Conservation (phyloP, 1,284 basidiomycete species). For the Cystobasidiaceae sp. region DNA sequence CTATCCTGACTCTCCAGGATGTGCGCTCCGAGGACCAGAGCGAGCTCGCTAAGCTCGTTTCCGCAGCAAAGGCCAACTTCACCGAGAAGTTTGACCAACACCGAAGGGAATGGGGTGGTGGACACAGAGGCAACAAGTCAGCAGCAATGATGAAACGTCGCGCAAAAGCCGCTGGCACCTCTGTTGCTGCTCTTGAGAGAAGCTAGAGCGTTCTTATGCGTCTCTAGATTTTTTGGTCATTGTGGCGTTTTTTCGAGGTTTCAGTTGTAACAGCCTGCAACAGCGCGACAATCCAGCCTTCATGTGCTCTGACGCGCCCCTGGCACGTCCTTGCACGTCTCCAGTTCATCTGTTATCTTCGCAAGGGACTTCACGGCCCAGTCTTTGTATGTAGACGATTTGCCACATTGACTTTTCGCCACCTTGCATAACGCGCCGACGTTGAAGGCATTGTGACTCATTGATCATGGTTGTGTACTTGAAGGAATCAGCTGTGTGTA, state of each 20-base stretch:
- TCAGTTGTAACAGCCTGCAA: too few species aligned
- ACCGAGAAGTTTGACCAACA: slow-evolving; percentile 93
- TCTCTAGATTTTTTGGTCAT: neutral
- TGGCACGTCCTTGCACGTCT: too few species aligned
- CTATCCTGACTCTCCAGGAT: slow-evolving; percentile 84
- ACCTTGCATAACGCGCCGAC: too few species aligned
- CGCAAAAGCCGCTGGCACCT: slow-evolving; percentile 70
- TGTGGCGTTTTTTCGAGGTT: neutral
- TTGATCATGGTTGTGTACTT: too few species aligned
- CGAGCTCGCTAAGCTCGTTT: slow-evolving; percentile 86
- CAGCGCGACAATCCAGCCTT: too few species aligned
- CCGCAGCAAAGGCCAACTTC: slow-evolving; percentile 96
- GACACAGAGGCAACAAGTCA: slow-evolving; percentile 63
- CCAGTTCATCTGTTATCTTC: too few species aligned
- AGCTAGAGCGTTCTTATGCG: neutral
- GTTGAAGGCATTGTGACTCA: too few species aligned
- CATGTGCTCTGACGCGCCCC: too few species aligned
- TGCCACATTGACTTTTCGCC: too few species aligned
- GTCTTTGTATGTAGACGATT: too few species aligned
- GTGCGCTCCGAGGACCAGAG: slow-evolving; percentile 90
- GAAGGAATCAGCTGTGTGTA: too few species aligned
- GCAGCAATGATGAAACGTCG: slow-evolving; percentile 83
- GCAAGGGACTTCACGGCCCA: too few species aligned
- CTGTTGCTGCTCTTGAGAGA: slow-evolving; percentile 20
- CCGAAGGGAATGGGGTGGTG: slow-evolving; percentile 92